A percentile compares a stretch with the other conserved stretches of the same genome.
phyloP scores from a whole-genome alignment of 257 asterid genomes.

The Solanum piurae region DNA sequence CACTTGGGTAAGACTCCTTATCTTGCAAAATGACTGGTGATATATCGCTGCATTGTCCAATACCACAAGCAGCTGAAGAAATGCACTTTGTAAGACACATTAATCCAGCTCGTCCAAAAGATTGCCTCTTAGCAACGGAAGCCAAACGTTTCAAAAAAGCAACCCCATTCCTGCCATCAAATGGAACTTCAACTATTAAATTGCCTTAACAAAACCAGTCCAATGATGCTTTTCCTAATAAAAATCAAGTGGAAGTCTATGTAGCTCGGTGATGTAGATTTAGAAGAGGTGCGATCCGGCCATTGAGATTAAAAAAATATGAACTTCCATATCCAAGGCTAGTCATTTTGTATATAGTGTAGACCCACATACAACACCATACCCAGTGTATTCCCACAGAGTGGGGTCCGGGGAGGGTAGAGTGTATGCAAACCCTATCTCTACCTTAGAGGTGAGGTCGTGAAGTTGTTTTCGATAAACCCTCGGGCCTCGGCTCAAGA shows the following conservation, averaged over 20 bases:
- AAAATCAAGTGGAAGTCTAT: neutral
- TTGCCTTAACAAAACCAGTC: neutral
- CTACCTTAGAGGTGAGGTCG: neutral
- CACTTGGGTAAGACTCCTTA: constrained; percentile 19
- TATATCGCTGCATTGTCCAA: constrained; percentile 13
- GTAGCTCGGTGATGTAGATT: neutral
- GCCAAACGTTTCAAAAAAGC: constrained; percentile 54
- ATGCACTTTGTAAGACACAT: constrained; percentile 83
- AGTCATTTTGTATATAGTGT: neutral
- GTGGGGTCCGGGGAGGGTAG: neutral
- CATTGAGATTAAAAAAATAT: neutral
- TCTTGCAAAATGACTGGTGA: constrained; percentile 17
- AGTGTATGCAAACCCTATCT: neutral
- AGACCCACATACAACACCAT: neutral
- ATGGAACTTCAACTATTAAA: neutral
- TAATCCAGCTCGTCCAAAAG: constrained; percentile 88
- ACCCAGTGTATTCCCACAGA: neutral
- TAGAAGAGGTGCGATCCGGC: neutral
- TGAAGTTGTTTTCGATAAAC: neutral
- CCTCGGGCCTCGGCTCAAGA: neutral
- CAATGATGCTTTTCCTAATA: neutral
- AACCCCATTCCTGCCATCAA: constrained; percentile 9
- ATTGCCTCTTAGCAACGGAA: constrained; percentile 43
- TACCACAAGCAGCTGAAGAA: constrained; percentile 64
- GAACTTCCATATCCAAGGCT: neutral